Base-by-base conservation (phyloP, 805 yeast genomes). In the Candida caryicola region DNA sequence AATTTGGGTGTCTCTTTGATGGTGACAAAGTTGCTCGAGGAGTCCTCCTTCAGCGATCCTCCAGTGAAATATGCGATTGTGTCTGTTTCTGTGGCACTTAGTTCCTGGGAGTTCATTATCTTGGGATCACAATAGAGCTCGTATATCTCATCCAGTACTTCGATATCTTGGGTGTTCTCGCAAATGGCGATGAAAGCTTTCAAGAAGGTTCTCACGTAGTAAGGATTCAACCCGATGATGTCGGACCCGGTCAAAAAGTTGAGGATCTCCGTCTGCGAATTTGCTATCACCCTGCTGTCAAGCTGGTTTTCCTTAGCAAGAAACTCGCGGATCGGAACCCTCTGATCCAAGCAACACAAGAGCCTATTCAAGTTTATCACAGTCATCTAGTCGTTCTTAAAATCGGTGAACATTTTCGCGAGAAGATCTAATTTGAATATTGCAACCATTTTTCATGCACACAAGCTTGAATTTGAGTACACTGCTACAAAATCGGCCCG, bases 1-100 rank as follows among this genome's bases (percentile, higher is more conserved):
- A 84, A 44, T 37, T 72, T 66, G 0, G 90, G 91, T 0, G 77
- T 70, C 50, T 85, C 93, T 41, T 60, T 62, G 3, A 83, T 74
- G 5, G 49, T 47, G 2, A 67, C 45, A n/a, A 41, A 48, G 40
- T 66, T 66, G 14, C 48, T 52, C 7, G 68, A 52, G 3, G 57
- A 33, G 1, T 50, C 49, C 4, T 57, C 51, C 0, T 59, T 58
- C 4, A 42, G 45, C 17, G 50, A 37, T 23, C 62, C 44, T 49
- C 50, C 40, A 12, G 71, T 43, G 8, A 54, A 49, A 40, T 72
- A 73, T n/a, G 51, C 46, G 4, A 73, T 43, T 3, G 54, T 37
- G 41, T 75, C 79, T 2, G 54, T 35, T 9, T 60, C 63, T 1
- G 74, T 65, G 2, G 76, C 67, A 1, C 45, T 45, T 25, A 62